Percentiles rank a stretch among this genome's conserved stretches.
Evolutionary conservation across 306 rosid species (phyloP).

Genomic region (Delonix regia): DNA sequence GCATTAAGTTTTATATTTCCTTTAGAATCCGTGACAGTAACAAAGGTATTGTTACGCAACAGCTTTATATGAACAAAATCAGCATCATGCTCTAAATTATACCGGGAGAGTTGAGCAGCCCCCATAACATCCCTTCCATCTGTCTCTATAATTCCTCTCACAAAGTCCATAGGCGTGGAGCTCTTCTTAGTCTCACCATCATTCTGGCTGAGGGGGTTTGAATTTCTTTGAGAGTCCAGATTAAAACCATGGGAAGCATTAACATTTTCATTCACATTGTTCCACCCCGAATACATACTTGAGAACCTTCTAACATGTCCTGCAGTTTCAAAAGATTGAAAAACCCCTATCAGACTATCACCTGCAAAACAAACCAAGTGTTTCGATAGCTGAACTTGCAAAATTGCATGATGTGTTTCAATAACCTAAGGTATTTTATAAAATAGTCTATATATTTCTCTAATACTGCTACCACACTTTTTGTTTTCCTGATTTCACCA

Average conservation of each 20-base stretch:
- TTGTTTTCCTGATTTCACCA: slow-evolving; percentile 2
- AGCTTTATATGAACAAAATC: slow-evolving; percentile 85
- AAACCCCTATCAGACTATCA: slow-evolving; percentile 16
- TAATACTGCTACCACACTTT: slow-evolving; percentile 8
- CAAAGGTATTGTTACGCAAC: slow-evolving; percentile 71
- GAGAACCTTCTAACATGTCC: slow-evolving; percentile 46
- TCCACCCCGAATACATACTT: slow-evolving; percentile 5
- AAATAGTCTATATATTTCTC: too few species aligned
- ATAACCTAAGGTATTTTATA: neutral
- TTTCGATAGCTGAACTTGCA: neutral
- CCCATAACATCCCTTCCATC: slow-evolving; percentile 41
- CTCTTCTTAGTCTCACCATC: slow-evolving; percentile 42
- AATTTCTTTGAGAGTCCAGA: slow-evolving; percentile 30
- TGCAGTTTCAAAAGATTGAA: slow-evolving; percentile 34
- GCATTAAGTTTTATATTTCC: slow-evolving; percentile 73
- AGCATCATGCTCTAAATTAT: slow-evolving; percentile 53
- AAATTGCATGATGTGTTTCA: slow-evolving; percentile 1
- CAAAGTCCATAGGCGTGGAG: slow-evolving; percentile 59
- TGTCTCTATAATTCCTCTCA: slow-evolving; percentile 55
- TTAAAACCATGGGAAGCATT: slow-evolving; percentile 31
- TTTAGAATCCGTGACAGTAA: slow-evolving; percentile 70
- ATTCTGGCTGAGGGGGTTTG: slow-evolving; percentile 32
- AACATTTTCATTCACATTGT: neutral
- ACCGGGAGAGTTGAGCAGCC: slow-evolving; percentile 30
- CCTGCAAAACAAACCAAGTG: slow-evolving; percentile 12